phyloP scores from a whole-genome alignment of 257 asterid species.

The Salvia rosmarinus region DNA sequence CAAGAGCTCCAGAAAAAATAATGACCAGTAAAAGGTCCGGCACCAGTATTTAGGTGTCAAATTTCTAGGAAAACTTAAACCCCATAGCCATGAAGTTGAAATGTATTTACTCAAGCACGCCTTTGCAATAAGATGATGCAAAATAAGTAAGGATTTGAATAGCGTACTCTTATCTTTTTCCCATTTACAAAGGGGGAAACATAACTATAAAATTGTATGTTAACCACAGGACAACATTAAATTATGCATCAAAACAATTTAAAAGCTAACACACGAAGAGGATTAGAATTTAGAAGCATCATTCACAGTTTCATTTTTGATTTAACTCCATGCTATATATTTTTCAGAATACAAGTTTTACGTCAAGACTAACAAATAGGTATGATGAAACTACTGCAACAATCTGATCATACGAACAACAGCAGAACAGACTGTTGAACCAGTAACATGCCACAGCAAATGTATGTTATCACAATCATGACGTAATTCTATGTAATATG shows the following conservation, averaged over 20 bases:
- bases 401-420: background rate
- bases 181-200: background rate
- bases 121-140: slow-evolving; percentile 6
- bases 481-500: background rate
- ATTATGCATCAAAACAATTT: background rate
- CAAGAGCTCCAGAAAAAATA: background rate
- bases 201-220: background rate
- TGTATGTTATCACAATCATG: background rate
- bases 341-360: background rate
- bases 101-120: background rate
- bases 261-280: background rate
- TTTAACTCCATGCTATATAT: background rate
- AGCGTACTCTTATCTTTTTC: background rate
- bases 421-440: slow-evolving; percentile 7
- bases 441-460: background rate
- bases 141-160: background rate
- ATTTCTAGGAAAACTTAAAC: background rate
- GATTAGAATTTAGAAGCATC: background rate
- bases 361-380: background rate
- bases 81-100: background rate
- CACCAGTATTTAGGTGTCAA: slow-evolving; percentile 14
- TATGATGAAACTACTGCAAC: background rate
- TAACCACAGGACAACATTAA: slow-evolving; percentile 6
- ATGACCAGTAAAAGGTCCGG: background rate
- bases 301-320: background rate